Percentiles rank a stretch among this genome's conserved stretches.
Conservation (phyloP, 257 asterid species). For the Avicennia marina region DNA sequence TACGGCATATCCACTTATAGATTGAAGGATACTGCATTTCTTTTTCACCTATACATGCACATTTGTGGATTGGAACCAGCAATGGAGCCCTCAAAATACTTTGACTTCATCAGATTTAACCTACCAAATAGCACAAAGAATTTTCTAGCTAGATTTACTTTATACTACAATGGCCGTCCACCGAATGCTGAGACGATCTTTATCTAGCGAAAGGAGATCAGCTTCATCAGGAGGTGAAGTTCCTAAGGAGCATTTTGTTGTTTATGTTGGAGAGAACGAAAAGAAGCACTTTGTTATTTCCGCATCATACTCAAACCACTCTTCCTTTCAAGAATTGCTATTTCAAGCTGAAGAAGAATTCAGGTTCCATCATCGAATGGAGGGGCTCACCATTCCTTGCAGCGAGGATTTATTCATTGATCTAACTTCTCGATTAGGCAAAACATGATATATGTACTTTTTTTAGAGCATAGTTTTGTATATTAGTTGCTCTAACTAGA, state of each 20-base stretch:
- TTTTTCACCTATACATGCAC: no score
- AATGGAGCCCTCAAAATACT: no score
- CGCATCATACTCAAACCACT: slow-evolving; percentile 32
- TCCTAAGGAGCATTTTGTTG: slow-evolving; percentile 54
- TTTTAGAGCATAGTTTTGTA: neutral
- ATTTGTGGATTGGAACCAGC: no score
- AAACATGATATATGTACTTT: slow-evolving; percentile 10
- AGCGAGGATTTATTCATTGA: slow-evolving; percentile 23
- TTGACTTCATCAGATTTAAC: no score
- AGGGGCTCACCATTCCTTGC: slow-evolving; percentile 53
- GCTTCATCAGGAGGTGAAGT: slow-evolving; percentile 17
- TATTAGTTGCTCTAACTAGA: neutral
- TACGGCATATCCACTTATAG: no score
- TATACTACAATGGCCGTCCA: slow-evolving; percentile 29
- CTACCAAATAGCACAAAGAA: no score
- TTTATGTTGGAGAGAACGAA: slow-evolving; percentile 46
- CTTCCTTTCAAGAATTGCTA: slow-evolving; percentile 39
- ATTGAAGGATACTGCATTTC: no score
- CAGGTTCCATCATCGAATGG: slow-evolving; percentile 52
- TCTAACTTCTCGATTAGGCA: slow-evolving; percentile 24
- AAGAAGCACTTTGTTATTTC: slow-evolving; percentile 42
- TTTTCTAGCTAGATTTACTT: neutral
- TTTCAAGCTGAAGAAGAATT: slow-evolving; percentile 37
- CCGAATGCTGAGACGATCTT: slow-evolving; percentile 35
- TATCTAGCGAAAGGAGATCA: slow-evolving; percentile 14